Conservation (phyloP, 202 grass and related monocot genomes). For the Hordeum pubiflorum region DNA sequence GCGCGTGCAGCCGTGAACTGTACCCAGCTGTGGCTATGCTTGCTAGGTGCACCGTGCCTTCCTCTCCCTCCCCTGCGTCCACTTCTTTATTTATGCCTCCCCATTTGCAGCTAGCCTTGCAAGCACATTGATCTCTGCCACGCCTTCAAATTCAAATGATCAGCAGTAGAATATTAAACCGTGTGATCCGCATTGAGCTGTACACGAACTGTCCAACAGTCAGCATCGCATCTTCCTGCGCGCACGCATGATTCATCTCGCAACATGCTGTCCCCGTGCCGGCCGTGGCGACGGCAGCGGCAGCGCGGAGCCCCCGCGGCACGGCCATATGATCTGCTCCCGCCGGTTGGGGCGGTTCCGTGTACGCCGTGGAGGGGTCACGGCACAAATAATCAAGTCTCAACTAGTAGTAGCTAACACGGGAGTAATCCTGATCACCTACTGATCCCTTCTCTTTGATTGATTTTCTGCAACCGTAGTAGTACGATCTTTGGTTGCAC, state of each 20-base stretch:
- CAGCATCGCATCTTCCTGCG: background rate
- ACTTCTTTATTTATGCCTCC: background rate
- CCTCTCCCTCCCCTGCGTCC: background rate
- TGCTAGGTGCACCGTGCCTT: background rate
- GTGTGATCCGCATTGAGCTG: slow-evolving; percentile 6
- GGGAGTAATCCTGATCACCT: background rate
- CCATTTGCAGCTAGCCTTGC: background rate
- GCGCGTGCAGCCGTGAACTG: background rate
- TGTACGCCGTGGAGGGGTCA: background rate
- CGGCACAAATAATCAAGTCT: background rate
- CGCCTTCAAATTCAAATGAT: no score
- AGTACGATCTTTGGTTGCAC: background rate
- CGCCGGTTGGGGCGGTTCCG: background rate
- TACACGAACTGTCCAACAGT: background rate
- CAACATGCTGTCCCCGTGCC: slow-evolving; percentile 25
- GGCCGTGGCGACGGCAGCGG: background rate
- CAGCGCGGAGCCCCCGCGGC: background rate
- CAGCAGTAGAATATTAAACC: background rate
- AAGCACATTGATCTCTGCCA: slow-evolving; percentile 6
- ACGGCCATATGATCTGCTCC: background rate
- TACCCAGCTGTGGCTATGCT: background rate
- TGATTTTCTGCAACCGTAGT: background rate
- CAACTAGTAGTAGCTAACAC: no score
- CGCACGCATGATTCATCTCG: background rate
- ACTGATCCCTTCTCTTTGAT: background rate